A percentile compares a stretch with the other conserved stretches of the same genome.
phyloP scores from a whole-genome alignment of 176 grass and related monocot genomes.

The Carex pumila region DNA sequence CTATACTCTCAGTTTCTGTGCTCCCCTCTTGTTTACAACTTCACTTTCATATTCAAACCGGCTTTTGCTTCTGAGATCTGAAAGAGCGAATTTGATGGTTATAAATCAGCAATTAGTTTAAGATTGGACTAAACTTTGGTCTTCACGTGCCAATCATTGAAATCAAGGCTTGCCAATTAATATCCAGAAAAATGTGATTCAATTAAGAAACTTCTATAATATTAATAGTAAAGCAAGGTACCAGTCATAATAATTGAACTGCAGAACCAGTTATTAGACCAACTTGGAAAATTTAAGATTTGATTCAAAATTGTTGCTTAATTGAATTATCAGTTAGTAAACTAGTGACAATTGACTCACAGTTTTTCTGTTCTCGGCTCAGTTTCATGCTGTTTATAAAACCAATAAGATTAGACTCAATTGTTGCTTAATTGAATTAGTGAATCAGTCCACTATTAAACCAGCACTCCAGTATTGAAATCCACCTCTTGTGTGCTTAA shows the following conservation, averaged over 20 bases:
- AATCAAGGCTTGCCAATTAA: neutral
- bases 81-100: neutral
- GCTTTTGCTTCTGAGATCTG: neutral
- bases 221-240: neutral
- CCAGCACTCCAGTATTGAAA: neutral
- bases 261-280: neutral
- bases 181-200: neutral
- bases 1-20: neutral
- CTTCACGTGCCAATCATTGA: neutral
- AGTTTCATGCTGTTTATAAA: neutral
- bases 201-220: neutral
- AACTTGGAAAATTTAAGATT: neutral
- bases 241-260: neutral
- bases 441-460: neutral
- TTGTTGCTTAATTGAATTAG: neutral
- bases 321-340: neutral
- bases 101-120: neutral
- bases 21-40: neutral
- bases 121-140: neutral
- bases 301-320: neutral
- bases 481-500: neutral
- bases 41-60: neutral
- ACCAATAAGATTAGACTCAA: neutral
- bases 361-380: neutral
- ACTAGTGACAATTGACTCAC: neutral